Evolutionary conservation across 495 filamentous ascomycete species (phyloP), one percentile per base, ranked within the genome.

Genomic region (Rostrohypoxylon terebratum): DNA sequence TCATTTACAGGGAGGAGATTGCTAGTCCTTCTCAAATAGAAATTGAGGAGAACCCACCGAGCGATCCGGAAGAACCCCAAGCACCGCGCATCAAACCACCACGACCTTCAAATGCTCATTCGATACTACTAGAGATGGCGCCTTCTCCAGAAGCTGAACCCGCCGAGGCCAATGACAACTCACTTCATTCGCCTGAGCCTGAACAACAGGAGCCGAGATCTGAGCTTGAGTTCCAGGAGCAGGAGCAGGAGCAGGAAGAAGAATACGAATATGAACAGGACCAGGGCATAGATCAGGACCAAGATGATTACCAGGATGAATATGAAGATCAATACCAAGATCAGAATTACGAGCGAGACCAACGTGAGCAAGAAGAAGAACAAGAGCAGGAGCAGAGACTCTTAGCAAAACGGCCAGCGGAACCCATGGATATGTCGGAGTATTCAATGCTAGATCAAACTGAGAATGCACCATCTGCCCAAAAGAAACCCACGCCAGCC

Each of bases 361-460:
- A 28, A 28, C 6, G 6, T 28, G 28, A 28, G 28, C 28, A 28
- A 21, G 25, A 18, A 42, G 4, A 7, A 33, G 21, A 48, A 34
- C 10, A n/a, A 33, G 44, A 38, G n/a, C 34, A 21, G 5, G 51
- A 18, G 21, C 4, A 57, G 47, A 40, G 54, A 16, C 38, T 21
- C 45, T 31, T 25, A 42, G 34, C n/a, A 6, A 45, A 45, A 45
- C 42, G 25, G 20, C 55, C 14, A 25, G 9, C 47, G n/a, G 63
- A 47, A 18, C 31, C 65, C 23, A 50, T 20, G 16, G 65, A 78
- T 23, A 51, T n/a, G 38, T 71, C 74, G 25, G 76, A 77, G 38
- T 79, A 71, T 47, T 83, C 82, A 45, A 72, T 83, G 72, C 44
- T 84, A 13, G 75, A 75, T 36, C 45, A 40, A 45, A 59, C 66